A percentile compares a stretch with the other conserved stretches of the same genome.
These are phyloP conservation scores for Thraustotheca clavata DNA, from an alignment of 352 stramenopile genomes.

Conservation along the genomic window DNA sequence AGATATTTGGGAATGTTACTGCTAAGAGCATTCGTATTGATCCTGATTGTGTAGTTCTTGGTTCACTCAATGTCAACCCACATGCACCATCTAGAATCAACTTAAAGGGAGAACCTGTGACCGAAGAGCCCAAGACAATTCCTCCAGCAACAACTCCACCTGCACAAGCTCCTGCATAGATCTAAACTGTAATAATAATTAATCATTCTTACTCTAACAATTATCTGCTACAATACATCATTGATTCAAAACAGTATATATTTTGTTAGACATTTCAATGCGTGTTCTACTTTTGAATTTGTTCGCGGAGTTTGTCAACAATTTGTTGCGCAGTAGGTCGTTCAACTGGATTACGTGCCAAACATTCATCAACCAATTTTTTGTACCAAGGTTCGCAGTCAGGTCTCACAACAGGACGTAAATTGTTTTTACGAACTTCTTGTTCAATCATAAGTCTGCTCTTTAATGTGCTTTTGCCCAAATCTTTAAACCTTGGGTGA, in stretches of 20 bases:
- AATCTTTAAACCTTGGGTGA: too few relatives aligned
- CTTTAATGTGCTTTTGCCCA: not conserved
- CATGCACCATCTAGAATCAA: constrained; percentile 78
- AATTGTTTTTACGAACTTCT: not conserved
- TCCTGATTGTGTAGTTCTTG: constrained; percentile 77
- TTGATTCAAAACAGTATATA: not conserved
- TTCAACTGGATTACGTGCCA: not conserved
- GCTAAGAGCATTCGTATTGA: constrained; percentile 86
- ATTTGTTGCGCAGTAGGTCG: not conserved
- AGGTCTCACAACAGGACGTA: not conserved
- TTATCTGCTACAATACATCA: not conserved
- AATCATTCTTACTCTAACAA: not conserved
- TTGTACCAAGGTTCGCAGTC: not conserved
- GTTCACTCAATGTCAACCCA: constrained; percentile 79
- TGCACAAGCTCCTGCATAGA: not conserved
- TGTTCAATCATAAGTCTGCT: too few relatives aligned
- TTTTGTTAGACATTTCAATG: not conserved
- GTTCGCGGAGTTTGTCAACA: not conserved
- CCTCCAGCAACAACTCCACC: not conserved
- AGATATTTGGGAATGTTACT: constrained; percentile 85
- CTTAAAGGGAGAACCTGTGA: constrained; percentile 69
- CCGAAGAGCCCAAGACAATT: constrained; percentile 30
- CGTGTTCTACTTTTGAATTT: not conserved
- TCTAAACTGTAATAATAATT: not conserved
- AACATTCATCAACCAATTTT: not conserved